Conservation (phyloP, 768 basidiomycete species). For the Chiua virens region DNA sequence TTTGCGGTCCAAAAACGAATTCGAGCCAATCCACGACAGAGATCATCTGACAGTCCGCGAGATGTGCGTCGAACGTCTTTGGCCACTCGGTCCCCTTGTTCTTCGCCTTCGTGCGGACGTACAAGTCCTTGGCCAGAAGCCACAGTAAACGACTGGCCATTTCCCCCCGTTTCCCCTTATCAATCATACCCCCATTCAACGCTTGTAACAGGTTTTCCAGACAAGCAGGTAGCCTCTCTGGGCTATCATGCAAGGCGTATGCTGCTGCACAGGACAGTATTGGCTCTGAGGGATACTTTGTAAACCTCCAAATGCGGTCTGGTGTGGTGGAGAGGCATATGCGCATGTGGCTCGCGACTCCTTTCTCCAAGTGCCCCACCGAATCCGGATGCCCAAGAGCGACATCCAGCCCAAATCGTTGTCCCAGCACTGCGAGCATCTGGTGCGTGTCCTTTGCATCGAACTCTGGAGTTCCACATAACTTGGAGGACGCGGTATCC, state of each 20-base stretch:
- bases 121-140: neutral
- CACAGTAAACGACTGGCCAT: neutral
- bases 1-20: neutral
- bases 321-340: neutral
- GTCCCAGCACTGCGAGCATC: slow-evolving; percentile 1
- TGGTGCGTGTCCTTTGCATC: neutral
- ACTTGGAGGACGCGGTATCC: neutral
- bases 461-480: neutral
- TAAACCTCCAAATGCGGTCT: slow-evolving; percentile 4
- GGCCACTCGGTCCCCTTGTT: neutral
- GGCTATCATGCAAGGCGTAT: neutral
- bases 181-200: neutral
- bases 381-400: neutral
- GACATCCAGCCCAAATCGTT: slow-evolving; percentile 4
- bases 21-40: neutral
- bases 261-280: slow-evolving; percentile 3
- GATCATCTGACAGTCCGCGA: slow-evolving; percentile 6
- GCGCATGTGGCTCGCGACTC: slow-evolving; percentile 6
- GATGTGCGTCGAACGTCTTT: neutral
- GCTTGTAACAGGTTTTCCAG: neutral
- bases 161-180: neutral
- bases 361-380: neutral
- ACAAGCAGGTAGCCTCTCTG: too few relatives aligned
- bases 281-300: slow-evolving; percentile 9
- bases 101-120: neutral